These are phyloP conservation scores for Rubroboletus pulcherrimus DNA, from an alignment of 768 basidiomycete species.

Conservation along the genomic window DNA sequence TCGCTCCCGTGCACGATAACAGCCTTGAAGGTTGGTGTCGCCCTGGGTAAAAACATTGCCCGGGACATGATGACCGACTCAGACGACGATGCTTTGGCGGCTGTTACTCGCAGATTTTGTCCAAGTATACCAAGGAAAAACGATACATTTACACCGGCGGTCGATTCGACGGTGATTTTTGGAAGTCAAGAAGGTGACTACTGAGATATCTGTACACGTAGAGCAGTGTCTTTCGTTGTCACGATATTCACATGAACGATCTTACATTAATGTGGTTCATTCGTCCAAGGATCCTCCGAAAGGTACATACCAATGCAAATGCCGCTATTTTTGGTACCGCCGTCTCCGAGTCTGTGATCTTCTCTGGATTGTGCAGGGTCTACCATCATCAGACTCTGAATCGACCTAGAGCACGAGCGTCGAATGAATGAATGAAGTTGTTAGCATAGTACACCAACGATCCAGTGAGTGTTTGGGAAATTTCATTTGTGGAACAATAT, in stretches of 20 bases:
- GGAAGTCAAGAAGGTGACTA: neutral
- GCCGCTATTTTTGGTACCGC: too few species aligned
- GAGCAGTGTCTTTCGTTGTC: neutral
- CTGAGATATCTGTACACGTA: neutral
- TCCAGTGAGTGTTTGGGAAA: neutral
- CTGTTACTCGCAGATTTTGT: neutral
- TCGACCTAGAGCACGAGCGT: too few species aligned
- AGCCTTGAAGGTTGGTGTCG: neutral
- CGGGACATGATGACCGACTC: neutral
- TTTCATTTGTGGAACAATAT: neutral
- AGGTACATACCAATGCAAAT: too few species aligned
- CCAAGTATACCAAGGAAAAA: neutral
- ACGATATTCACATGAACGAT: too few species aligned
- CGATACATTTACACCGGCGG: neutral
- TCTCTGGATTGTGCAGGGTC: too few species aligned
- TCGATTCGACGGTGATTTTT: neutral
- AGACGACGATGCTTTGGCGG: neutral
- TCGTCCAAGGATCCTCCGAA: too few species aligned
- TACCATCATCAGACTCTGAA: too few species aligned
- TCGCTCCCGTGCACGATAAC: neutral
- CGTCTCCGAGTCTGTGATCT: too few species aligned
- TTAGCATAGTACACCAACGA: too few species aligned
- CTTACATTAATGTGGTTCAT: too few species aligned
- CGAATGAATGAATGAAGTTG: too few species aligned
- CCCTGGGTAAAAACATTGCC: neutral